Base-by-base conservation (phyloP, 2,329 filamentous ascomycete genomes). In the Calonectria naviculata region DNA sequence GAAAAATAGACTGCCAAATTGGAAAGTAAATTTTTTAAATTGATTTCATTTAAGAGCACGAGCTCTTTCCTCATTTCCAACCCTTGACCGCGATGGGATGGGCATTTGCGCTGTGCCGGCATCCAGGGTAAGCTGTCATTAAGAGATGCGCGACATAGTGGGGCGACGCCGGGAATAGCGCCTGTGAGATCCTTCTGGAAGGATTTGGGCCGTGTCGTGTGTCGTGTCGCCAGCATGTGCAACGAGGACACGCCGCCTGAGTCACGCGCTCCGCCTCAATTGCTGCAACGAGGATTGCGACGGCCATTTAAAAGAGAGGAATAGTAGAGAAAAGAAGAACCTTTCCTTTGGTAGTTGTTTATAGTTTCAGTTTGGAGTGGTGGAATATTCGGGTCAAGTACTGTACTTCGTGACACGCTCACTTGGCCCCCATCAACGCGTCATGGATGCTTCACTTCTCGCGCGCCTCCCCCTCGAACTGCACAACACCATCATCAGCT, bases 401-500 rank as follows among this genome's bases (percentile, higher is more conserved):
- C 7, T 29, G 38, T 38, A 31, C 17, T 52, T 17, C 12, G 13
- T n/a, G 19, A 38, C 15, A 24, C 19, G 31, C 52, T 5, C 52
- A 17, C 21, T 21, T 24, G 38, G 29, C n/a, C n/a, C n/a, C n/a
- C n/a, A n/a, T n/a, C n/a, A n/a, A n/a, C n/a, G n/a, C n/a, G 10
- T 29, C 36, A 70, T 62, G 68, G n/a, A 52, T 5, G 26, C 61
- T n/a, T 24, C 63, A 19, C 56, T 44, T 15, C 26, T 71, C 29
- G 58, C 38, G 17, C n/a, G 36, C 21, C 65, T 71, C 15, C 66
- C 70, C 7, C 7, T 46, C 7, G 66, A 71, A 26, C 54, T 71
- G 10, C 34, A 65, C 21, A 31, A 21, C 26, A 21, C 41, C 13
- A 66, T 71, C 38, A 41, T 71, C 29, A 4, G 26, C 17, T 7